Conservation (phyloP, 805 yeast genomes). For the Lachancea dasiensis region DNA sequence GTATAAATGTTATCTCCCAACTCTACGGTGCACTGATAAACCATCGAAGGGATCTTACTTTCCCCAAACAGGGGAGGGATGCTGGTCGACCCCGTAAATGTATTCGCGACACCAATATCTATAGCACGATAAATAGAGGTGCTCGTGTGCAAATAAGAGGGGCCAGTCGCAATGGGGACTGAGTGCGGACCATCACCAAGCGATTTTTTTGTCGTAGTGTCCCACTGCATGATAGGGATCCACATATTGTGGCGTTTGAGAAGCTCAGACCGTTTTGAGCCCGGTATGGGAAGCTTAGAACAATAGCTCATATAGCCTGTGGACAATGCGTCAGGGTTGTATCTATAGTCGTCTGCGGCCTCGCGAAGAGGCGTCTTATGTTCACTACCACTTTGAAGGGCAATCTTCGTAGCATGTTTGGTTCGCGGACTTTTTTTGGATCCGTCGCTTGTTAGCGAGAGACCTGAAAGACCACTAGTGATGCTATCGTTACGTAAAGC, state of each 20-base stretch:
- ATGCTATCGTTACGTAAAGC: constrained; percentile 6
- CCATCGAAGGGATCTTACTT: constrained; percentile 37
- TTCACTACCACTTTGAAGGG: not conserved
- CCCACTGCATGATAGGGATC: constrained; percentile 22
- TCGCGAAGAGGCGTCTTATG: constrained; percentile 2
- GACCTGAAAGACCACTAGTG: constrained; percentile 6
- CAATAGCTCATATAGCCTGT: constrained; percentile 21
- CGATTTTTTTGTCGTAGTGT: not conserved
- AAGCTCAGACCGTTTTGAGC: constrained; percentile 14
- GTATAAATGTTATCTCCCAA: constrained; percentile 35
- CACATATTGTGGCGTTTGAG: constrained; percentile 22
- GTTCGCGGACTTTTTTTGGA: constrained; percentile 4
- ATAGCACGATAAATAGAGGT: not conserved
- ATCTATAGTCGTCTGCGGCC: not conserved
- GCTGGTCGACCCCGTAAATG: constrained; percentile 23
- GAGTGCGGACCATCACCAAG: constrained; percentile 2
- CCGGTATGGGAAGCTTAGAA: constrained; percentile 20
- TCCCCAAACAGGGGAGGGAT: constrained; percentile 34
- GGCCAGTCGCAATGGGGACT: not conserved
- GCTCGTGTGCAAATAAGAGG: not conserved
- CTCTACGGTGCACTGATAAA: constrained; percentile 40
- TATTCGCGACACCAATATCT: constrained; percentile 18
- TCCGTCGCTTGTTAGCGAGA: not conserved
- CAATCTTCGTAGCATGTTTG: constrained; percentile 1
- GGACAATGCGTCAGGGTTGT: constrained; percentile 7